phyloP scores from a whole-genome alignment of 805 yeast genomes.

The Cyberlindnera nakhonratchasimensis region DNA sequence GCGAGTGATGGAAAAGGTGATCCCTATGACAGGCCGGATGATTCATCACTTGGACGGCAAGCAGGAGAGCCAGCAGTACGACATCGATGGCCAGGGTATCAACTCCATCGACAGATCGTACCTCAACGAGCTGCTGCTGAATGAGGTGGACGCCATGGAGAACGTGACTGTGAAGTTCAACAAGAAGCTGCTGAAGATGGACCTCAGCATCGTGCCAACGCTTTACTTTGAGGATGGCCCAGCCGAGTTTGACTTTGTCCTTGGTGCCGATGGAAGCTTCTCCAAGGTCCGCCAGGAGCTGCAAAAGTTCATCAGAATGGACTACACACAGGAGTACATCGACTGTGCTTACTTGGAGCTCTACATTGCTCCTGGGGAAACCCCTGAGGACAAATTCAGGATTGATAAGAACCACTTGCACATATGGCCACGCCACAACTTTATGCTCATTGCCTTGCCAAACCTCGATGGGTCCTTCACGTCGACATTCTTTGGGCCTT shows the following conservation, averaged over 20 bases:
- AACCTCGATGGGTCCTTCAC: constrained; percentile 86
- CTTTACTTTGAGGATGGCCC: constrained; percentile 22
- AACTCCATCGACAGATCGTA: constrained; percentile 79
- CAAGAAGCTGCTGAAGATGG: constrained; percentile 49
- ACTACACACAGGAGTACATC: constrained; percentile 70
- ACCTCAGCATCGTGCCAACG: constrained; percentile 30
- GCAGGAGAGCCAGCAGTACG: constrained; percentile 70
- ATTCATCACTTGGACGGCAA: constrained; percentile 67
- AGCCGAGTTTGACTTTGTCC: constrained; percentile 51
- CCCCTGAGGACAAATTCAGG: constrained; percentile 35
- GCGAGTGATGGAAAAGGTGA: constrained; percentile 53
- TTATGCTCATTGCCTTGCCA: constrained; percentile 87
- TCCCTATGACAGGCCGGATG: constrained; percentile 91
- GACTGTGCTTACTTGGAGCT: constrained; percentile 83
- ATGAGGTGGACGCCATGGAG: constrained; percentile 52
- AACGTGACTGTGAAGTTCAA: constrained; percentile 49
- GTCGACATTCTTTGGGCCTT: constrained; percentile 83
- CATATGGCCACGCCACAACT: constrained; percentile 87
- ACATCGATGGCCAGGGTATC: constrained; percentile 67
- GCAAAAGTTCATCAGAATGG: constrained; percentile 65
- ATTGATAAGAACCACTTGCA: constrained; percentile 70
- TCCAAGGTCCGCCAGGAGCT: constrained; percentile 69
- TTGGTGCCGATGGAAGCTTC: constrained; percentile 87
- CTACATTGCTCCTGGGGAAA: constrained; percentile 52
- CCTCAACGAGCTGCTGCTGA: constrained; percentile 61